phyloP scores from a whole-genome alignment of 768 basidiomycete species.

The Rhizopogon vulgaris region DNA sequence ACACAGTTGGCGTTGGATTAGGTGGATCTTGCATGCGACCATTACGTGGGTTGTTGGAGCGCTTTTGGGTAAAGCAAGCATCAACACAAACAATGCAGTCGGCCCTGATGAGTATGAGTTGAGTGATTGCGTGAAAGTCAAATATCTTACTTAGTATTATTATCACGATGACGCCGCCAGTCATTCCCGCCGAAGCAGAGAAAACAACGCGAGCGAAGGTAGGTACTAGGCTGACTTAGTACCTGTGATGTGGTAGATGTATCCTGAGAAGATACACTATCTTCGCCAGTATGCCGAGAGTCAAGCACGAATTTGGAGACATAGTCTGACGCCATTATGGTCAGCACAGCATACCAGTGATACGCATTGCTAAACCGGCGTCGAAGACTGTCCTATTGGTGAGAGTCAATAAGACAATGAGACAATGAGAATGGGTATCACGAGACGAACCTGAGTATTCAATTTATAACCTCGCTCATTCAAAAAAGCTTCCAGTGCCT shows the following conservation, averaged over 20 bases:
- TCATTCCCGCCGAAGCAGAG: slow-evolving; percentile 21
- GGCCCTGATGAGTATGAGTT: neutral
- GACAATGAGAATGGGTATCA: neutral
- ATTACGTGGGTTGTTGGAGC: neutral
- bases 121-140: neutral
- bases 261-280: neutral
- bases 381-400: slow-evolving; percentile 16
- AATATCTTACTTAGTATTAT: neutral
- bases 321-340: neutral
- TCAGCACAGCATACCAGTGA: slow-evolving; percentile 15
- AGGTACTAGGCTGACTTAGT: slow-evolving; percentile 8
- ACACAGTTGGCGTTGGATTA: neutral
- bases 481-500: slow-evolving; percentile 8
- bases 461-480: slow-evolving; percentile 4
- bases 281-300: neutral
- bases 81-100: slow-evolving; percentile 21
- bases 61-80: slow-evolving; percentile 29
- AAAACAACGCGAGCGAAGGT: slow-evolving; percentile 17
- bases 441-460: slow-evolving; percentile 1
- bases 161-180: neutral
- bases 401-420: neutral
- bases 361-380: slow-evolving; percentile 17
- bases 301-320: neutral
- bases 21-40: neutral
- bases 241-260: neutral